phyloP scores from a whole-genome alignment of 106 monocot genomes.

The Gastrodia elata region DNA sequence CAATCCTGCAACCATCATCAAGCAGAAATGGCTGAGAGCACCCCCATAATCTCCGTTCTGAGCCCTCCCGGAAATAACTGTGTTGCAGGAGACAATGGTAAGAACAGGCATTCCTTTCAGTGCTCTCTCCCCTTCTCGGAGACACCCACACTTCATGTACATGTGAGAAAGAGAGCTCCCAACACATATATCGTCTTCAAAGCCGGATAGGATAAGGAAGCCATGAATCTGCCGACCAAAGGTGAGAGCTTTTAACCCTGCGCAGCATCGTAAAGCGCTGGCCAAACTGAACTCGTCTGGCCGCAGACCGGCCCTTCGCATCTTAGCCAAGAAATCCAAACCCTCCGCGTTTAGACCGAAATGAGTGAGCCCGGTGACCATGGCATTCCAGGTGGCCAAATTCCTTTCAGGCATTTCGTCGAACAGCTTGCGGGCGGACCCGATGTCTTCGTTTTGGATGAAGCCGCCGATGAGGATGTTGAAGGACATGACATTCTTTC shows the following conservation, averaged over 20 bases:
- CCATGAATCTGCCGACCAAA: slow-evolving; percentile 56
- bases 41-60: slow-evolving; percentile 67
- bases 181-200: slow-evolving; percentile 43
- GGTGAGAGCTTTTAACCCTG: slow-evolving; percentile 28
- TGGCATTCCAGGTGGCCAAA: slow-evolving; percentile 61
- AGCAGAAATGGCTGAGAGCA: slow-evolving; percentile 35
- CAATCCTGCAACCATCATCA: slow-evolving; percentile 44
- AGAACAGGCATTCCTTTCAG: slow-evolving; percentile 32
- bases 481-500: slow-evolving; percentile 57
- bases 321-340: slow-evolving; percentile 24
- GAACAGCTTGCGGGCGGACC: slow-evolving; percentile 36
- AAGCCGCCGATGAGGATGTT: slow-evolving; percentile 55
- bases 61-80: slow-evolving; percentile 51
- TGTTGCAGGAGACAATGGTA: slow-evolving; percentile 61
- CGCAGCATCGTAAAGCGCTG: slow-evolving; percentile 49
- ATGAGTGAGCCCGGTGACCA: slow-evolving; percentile 48
- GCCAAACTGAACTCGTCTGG: slow-evolving; percentile 64
- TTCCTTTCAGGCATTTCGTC: slow-evolving; percentile 62
- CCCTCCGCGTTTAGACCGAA: slow-evolving; percentile 44
- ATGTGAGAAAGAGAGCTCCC: slow-evolving; percentile 72
- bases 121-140: slow-evolving; percentile 43
- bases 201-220: slow-evolving; percentile 25
- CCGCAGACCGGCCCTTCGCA: slow-evolving; percentile 30
- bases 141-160: slow-evolving; percentile 60
- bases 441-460: slow-evolving; percentile 34